phyloP scores from a whole-genome alignment of 257 asterid species.

The Solanum corneliomulleri region DNA sequence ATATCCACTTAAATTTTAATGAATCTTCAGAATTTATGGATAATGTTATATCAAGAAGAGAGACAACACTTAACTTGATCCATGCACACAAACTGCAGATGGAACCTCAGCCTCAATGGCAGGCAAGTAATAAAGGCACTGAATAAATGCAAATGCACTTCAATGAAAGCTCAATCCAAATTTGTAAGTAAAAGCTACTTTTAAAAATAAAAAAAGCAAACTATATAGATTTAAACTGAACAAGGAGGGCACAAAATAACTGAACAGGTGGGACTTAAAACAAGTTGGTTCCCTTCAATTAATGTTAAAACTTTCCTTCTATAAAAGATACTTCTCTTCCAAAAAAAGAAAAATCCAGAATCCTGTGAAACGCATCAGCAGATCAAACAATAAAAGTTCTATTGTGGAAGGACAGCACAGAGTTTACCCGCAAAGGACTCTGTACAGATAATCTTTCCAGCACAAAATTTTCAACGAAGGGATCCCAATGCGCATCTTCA shows the following conservation, averaged over 20 bases:
- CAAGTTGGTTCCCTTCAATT: background rate
- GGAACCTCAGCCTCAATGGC: background rate
- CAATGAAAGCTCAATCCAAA: background rate
- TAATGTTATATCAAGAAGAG: background rate
- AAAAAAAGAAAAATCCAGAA: background rate
- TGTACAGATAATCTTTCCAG: constrained; percentile 87
- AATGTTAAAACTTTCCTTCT: background rate
- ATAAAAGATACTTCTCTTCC: background rate
- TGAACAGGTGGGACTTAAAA: background rate
- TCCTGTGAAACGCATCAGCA: background rate
- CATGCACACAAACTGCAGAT: background rate
- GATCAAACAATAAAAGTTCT: background rate
- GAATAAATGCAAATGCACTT: background rate
- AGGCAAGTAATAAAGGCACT: background rate
- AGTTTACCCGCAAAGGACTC: constrained; percentile 88
- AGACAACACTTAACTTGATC: background rate
- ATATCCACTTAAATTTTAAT: background rate
- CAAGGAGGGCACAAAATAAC: background rate
- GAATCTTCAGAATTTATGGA: background rate
- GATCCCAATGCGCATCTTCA: constrained; percentile 57
- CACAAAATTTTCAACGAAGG: constrained; percentile 94
- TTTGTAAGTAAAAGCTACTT: background rate
- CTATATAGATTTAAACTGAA: background rate
- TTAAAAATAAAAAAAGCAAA: background rate
- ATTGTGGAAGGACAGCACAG: background rate